Conservation (phyloP, 2,329 filamentous ascomycete species). For the Dendryphion nanum region DNA sequence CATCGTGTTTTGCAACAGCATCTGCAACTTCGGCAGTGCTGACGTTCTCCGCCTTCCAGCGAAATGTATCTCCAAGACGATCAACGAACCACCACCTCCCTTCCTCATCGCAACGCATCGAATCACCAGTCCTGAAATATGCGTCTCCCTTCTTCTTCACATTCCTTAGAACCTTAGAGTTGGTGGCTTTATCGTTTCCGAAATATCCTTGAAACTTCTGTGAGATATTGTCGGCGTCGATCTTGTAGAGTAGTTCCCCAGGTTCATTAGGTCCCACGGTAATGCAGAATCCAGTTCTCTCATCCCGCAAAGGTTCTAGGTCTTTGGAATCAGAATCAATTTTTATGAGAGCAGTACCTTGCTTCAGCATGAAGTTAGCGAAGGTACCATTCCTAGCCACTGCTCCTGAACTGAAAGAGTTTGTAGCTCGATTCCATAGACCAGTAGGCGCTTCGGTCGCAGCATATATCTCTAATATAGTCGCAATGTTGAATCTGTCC, state of each 20-base stretch:
- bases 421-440: conserved; percentile 54
- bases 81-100: conserved; percentile 39
- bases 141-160: conserved; percentile 37
- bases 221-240: conserved; percentile 45
- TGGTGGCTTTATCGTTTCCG: conserved; percentile 38
- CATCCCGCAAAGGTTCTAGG: conserved; percentile 60
- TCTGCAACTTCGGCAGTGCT: conserved; percentile 46
- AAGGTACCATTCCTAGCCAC: conserved; percentile 71
- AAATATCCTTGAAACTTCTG: conserved; percentile 64
- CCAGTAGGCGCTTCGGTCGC: conserved; percentile 57
- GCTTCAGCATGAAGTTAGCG: conserved; percentile 49
- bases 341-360: conserved; percentile 60
- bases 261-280: conserved; percentile 63
- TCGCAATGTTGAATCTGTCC: conserved; percentile 37
- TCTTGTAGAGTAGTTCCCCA: conserved; percentile 64
- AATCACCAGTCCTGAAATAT: conserved; percentile 39
- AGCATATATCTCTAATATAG: conserved; percentile 40
- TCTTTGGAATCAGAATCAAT: conserved; percentile 64
- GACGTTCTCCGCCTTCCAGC: conserved; percentile 48
- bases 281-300: conserved; percentile 63
- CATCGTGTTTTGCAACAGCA: conserved; percentile 37
- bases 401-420: conserved; percentile 58
- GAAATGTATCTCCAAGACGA: conserved; percentile 40
- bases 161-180: conserved; percentile 32
- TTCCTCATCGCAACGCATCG: conserved; percentile 30